A percentile compares a stretch with the other conserved stretches of the same genome.
Evolutionary conservation across 805 yeast species (phyloP).

Genomic region (Kodamaea hsintzibuensis): DNA sequence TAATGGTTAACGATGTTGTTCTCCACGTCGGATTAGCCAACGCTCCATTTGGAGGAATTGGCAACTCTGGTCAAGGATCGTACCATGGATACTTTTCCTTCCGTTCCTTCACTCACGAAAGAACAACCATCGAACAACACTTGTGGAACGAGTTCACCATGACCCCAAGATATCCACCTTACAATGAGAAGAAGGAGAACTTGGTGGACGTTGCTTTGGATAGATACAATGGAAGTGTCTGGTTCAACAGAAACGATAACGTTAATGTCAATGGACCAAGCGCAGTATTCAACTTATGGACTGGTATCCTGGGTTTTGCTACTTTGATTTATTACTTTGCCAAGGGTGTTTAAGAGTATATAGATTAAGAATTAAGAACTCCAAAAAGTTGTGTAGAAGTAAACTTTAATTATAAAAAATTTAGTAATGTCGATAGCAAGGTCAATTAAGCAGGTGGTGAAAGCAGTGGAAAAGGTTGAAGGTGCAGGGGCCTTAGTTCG

Average conservation of each 20-base stretch:
- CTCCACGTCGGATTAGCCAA: conserved; percentile 66
- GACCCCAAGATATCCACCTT: conserved; percentile 70
- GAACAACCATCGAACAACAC: conserved; percentile 66
- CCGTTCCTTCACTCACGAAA: conserved; percentile 70
- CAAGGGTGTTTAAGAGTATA: conserved; percentile 2
- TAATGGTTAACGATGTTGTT: conserved; percentile 67
- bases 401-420: too few species aligned
- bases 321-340: conserved; percentile 23
- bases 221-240: conserved; percentile 33
- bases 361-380: too few species aligned
- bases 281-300: conserved; percentile 31
- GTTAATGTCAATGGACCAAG: conserved; percentile 37
- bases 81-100: conserved; percentile 75
- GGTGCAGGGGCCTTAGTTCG: conserved; percentile 87
- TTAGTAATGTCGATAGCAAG: too few species aligned
- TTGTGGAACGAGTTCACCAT: conserved; percentile 61
- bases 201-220: conserved; percentile 27
- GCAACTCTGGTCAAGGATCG: conserved; percentile 77
- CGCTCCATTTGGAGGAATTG: conserved; percentile 92
- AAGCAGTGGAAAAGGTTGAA: conserved; percentile 71
- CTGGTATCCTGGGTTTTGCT: conserved; percentile 31
- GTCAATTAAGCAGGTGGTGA: conserved; percentile 32
- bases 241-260: conserved; percentile 42
- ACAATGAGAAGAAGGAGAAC: conserved; percentile 34
- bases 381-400: too few species aligned